These are phyloP conservation scores for Colletotrichum shisoi DNA, from an alignment of 2,329 filamentous ascomycete genomes.

Conservation along the genomic window DNA sequence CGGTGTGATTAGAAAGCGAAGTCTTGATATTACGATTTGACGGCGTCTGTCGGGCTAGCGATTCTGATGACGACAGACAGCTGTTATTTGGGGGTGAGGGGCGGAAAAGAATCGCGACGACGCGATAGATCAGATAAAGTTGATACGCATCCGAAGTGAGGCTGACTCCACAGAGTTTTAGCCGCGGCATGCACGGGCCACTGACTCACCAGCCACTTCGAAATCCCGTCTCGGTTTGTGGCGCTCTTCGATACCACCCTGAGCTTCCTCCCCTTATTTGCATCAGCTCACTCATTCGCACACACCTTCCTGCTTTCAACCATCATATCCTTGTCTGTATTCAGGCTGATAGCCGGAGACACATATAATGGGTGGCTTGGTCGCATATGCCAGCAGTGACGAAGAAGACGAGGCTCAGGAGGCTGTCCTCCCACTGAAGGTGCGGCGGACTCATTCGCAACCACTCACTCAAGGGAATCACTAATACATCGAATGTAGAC, in stretches of 20 bases:
- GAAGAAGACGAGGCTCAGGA: conserved; percentile 53
- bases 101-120: conserved; percentile 35
- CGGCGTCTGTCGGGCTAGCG: background rate
- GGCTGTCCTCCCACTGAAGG: conserved; percentile 15
- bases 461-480: background rate
- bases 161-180: conserved; percentile 21
- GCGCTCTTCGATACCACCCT: background rate
- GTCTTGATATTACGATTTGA: background rate
- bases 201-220: background rate
- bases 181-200: background rate
- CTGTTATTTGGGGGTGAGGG: conserved; percentile 26
- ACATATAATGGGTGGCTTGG: conserved; percentile 54
- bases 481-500: conserved; percentile 14
- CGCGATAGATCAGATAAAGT: conserved; percentile 28
- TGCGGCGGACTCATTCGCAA: background rate
- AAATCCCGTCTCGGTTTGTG: background rate
- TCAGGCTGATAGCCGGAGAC: too few species aligned
- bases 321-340: conserved; percentile 40
- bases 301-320: background rate
- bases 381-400: conserved; percentile 62
- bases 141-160: conserved; percentile 22
- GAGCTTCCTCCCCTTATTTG: background rate
- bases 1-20: background rate
- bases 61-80: conserved; percentile 19
- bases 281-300: background rate